Evolutionary conservation across 768 basidiomycete species (phyloP), one percentile per base, ranked within the genome.

Genomic region (Calocybe cyanea): DNA sequence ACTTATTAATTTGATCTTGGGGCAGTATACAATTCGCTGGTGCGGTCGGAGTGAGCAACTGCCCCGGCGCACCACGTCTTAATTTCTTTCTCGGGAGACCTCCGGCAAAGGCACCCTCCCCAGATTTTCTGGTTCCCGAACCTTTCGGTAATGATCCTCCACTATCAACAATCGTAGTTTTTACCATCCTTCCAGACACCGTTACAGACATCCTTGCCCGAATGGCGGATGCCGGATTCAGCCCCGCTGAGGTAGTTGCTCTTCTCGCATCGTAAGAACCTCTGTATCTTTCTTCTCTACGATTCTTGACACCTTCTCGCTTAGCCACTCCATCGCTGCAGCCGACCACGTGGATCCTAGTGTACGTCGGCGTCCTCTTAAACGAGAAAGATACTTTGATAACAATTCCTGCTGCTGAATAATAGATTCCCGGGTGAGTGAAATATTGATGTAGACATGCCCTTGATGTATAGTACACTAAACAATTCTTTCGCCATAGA

Each of bases 11-110:
- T 46, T 7, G 14, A 18, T 11, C 2, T 9, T 41, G 15, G n/a
- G 13, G 11, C 37, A 71, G 68, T 55, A 70, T 78, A 38, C 69
- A 73, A 47, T 70, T 76, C 48, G 74, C 75, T n/a, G 71, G 61
- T 9, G 72, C 73, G 2, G 67, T 72, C 28, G 69, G 67, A 39
- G 57, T 69, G 11, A 54, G 58, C 31, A 73, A 72, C 42, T 75
- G 73, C 48, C 63, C 66, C 2, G 73, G 73, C 52, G 69, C 70
- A n/a, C 73, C 73, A 7, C 65, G 63, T 15, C 58, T 77, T 17
- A 44, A 59, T 13, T 71, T 72, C 62, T 58, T 71, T 45, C 38
- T 67, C 23, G 72, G 75, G 4, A 60, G 70, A 15, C 62, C 69
- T 2, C 38, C 41, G 9, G 60, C 69, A 8, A 63, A 48, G 10